Conservation (phyloP, 2,329 filamentous ascomycete genomes). For the Colletotrichum sp. region DNA sequence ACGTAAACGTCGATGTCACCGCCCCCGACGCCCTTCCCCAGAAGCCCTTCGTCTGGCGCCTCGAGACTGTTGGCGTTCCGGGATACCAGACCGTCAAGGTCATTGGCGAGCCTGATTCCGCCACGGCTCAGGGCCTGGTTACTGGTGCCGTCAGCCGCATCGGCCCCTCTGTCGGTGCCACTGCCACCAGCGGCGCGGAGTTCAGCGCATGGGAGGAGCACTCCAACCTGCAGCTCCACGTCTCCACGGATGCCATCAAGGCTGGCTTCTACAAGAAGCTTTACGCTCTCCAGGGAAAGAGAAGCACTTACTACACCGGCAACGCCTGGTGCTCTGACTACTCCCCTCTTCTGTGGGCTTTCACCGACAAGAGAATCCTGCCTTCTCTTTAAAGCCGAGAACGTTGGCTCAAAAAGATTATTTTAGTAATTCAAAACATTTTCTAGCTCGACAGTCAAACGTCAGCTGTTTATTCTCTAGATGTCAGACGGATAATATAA, state of each 20-base stretch:
- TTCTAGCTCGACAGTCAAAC: slow-evolving; percentile 20
- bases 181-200: neutral
- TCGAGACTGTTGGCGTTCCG: slow-evolving; percentile 22
- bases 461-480: slow-evolving; percentile 21
- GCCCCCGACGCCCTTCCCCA: slow-evolving; percentile 6
- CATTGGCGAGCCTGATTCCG: slow-evolving; percentile 17
- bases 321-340: slow-evolving; percentile 20
- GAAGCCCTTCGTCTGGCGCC: slow-evolving; percentile 21
- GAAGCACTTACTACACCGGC: slow-evolving; percentile 14
- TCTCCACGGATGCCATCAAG: slow-evolving; percentile 15
- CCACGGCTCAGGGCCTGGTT: slow-evolving; percentile 8
- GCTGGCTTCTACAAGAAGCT: slow-evolving; percentile 16
- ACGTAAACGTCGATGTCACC: slow-evolving; percentile 21
- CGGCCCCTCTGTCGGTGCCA: neutral
- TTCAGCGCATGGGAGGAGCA: slow-evolving; percentile 7
- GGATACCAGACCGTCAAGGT: slow-evolving; percentile 24
- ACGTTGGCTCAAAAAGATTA: neutral
- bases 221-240: slow-evolving; percentile 15
- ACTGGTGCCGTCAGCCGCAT: neutral
- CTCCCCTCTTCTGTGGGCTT: slow-evolving; percentile 20
- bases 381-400: neutral
- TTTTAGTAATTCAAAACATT: neutral
- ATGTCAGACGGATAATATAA: neutral
- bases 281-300: slow-evolving; percentile 19
- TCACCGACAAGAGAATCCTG: slow-evolving; percentile 14